A percentile compares a stretch with the other conserved stretches of the same genome.
phyloP scores from a whole-genome alignment of 73 alveolate genomes.

The Stentor roeselii region DNA sequence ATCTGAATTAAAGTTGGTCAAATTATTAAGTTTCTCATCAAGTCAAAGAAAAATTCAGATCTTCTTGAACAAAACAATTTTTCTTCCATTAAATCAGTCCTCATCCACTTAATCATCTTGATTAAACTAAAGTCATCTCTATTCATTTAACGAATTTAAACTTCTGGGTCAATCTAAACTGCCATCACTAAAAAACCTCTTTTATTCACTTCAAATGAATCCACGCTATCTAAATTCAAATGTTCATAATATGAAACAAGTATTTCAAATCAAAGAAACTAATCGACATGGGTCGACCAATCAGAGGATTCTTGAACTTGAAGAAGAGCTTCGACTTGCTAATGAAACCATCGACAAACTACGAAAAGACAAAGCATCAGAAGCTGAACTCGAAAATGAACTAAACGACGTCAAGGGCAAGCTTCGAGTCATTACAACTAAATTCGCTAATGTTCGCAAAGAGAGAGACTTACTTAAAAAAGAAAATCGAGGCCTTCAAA shows the following conservation, averaged over 20 bases:
- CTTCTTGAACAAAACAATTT: too few species aligned
- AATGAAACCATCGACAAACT: background rate
- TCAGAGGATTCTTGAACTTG: background rate
- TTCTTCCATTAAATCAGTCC: too few species aligned
- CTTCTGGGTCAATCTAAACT: too few species aligned
- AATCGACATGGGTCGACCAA: slow-evolving; percentile 1
- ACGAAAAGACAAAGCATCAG: background rate
- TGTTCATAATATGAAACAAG: slow-evolving; percentile 9
- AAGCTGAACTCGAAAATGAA: slow-evolving; percentile 34
- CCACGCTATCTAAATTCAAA: background rate
- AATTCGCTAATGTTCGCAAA: slow-evolving; percentile 74
- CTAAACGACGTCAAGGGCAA: slow-evolving; percentile 40
- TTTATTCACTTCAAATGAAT: too few species aligned
- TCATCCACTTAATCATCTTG: too few species aligned
- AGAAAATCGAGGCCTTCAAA: slow-evolving; percentile 76
- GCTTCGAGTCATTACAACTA: slow-evolving; percentile 76
- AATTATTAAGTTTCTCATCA: too few species aligned
- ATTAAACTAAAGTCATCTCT: too few species aligned
- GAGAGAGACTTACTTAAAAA: slow-evolving; percentile 74
- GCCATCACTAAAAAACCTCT: too few species aligned
- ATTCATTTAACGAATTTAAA: too few species aligned
- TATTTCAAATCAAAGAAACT: slow-evolving; percentile 19
- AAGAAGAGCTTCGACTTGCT: slow-evolving; percentile 18
- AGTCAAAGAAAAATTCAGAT: too few species aligned
- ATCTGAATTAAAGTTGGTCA: too few species aligned